Evolutionary conservation across 2,329 filamentous ascomycete genomes (phyloP).

Genomic region (Talaromyces sp.): DNA sequence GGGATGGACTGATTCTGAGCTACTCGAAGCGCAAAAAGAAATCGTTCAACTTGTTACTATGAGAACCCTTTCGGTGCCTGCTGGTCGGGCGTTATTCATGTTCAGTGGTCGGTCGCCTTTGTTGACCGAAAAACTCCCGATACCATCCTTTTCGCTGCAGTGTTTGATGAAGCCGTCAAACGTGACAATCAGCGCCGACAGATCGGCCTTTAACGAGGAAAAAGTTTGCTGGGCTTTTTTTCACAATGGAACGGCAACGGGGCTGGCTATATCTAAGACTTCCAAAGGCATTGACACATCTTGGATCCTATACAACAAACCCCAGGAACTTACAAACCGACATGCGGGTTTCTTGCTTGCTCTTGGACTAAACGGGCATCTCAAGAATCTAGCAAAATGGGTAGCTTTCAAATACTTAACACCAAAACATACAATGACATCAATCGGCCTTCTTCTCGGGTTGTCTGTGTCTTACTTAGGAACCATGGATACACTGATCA

Average conservation of each 20-base stretch:
- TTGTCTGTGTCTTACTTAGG: slow-evolving; percentile 91
- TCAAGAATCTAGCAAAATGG: slow-evolving; percentile 95
- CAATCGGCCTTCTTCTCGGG: slow-evolving; percentile 87
- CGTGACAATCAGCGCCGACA: slow-evolving; percentile 89
- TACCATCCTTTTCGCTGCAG: slow-evolving; percentile 85
- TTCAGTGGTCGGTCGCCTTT: slow-evolving; percentile 84
- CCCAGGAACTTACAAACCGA: slow-evolving; percentile 86
- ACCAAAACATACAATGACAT: slow-evolving; percentile 98
- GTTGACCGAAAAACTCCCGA: slow-evolving; percentile 85
- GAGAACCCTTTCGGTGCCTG: slow-evolving; percentile 82
- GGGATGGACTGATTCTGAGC: slow-evolving; percentile 78
- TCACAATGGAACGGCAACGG: slow-evolving; percentile 90
- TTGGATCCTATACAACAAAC: slow-evolving; percentile 98
- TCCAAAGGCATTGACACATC: slow-evolving; percentile 95
- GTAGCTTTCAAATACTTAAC: slow-evolving; percentile 99
- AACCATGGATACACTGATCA: slow-evolving; percentile 95
- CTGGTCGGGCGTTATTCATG: slow-evolving; percentile 81
- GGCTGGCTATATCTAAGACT: slow-evolving; percentile 81
- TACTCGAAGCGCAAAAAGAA: slow-evolving; percentile 88
- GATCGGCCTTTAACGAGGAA: slow-evolving; percentile 82
- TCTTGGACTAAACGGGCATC: slow-evolving; percentile 86
- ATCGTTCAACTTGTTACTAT: slow-evolving; percentile 81
- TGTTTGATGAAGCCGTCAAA: slow-evolving; percentile 90
- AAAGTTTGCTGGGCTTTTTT: slow-evolving; percentile 99
- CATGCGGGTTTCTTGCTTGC: slow-evolving; percentile 92